A percentile compares a stretch with the other conserved stretches of the same genome.
Conservation (phyloP, 139 green algal species). For the Chlorella vulgaris region DNA sequence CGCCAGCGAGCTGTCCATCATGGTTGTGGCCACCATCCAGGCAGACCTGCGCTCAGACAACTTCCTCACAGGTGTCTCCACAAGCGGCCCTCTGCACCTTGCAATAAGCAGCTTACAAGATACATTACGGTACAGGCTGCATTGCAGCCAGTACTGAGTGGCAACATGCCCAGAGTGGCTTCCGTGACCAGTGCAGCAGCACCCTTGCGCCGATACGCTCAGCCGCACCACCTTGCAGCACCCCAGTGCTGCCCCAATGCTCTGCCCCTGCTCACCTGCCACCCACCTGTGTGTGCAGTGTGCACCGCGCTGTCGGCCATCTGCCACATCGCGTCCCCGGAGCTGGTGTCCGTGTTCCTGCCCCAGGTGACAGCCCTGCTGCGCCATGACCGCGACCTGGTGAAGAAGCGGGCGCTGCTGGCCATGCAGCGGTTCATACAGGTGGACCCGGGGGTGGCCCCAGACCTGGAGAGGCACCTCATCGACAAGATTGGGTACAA, state of each 20-base stretch:
- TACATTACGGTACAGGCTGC: no score
- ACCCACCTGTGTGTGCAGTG: slow-evolving; percentile 38
- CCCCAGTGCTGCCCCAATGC: background rate
- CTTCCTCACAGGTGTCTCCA: slow-evolving; percentile 82
- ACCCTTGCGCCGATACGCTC: no score
- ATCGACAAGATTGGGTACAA: slow-evolving; percentile 53
- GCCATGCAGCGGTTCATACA: slow-evolving; percentile 81
- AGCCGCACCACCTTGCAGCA: no score
- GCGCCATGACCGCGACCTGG: slow-evolving; percentile 77
- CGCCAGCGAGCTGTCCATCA: slow-evolving; percentile 89
- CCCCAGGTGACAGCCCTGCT: slow-evolving; percentile 73
- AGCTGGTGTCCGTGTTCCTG: slow-evolving; percentile 90
- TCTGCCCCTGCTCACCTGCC: background rate
- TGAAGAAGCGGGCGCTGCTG: slow-evolving; percentile 97
- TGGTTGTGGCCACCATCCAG: slow-evolving; percentile 97
- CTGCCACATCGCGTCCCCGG: slow-evolving; percentile 72
- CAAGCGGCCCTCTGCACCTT: no score
- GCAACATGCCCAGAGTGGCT: no score
- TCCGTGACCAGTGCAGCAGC: no score
- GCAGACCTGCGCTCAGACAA: slow-evolving; percentile 94
- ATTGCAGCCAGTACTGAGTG: no score
- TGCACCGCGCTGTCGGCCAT: slow-evolving; percentile 64
- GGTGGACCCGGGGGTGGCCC: slow-evolving; percentile 67
- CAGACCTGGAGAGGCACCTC: slow-evolving; percentile 43
- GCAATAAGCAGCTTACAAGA: no score